These are phyloP conservation scores for Colletotrichum aenigma DNA, from an alignment of 2,329 filamentous ascomycete species.

Conservation along the genomic window DNA sequence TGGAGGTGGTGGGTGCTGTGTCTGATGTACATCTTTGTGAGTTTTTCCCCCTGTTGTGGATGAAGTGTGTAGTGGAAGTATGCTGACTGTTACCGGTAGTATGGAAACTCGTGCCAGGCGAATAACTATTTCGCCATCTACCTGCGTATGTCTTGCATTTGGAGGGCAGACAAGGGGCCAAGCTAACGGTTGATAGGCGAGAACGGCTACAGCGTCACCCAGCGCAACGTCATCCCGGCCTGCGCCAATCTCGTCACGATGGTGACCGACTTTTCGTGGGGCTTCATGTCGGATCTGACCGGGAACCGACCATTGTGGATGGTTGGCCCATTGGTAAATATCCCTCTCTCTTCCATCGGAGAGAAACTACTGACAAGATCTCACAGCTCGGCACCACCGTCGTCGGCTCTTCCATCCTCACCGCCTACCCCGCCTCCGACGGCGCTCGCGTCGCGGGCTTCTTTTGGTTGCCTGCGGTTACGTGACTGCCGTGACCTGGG, in stretches of 20 bases:
- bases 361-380: background rate
- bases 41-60: background rate
- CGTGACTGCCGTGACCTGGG: background rate
- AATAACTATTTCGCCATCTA: constrained; percentile 5
- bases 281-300: constrained; percentile 2
- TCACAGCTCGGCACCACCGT: background rate
- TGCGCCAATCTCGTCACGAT: constrained; percentile 12
- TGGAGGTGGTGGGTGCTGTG: constrained; percentile 32
- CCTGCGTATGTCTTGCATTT: background rate
- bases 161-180: fast-evolving
- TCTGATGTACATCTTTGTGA: constrained; percentile 30
- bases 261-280: constrained; percentile 3
- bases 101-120: constrained; percentile 2
- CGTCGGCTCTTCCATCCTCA: background rate
- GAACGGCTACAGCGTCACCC: constrained; percentile 2
- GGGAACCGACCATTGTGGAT: background rate
- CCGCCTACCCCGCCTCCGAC: background rate
- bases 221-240: constrained; percentile 9
- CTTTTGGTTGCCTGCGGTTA: constrained; percentile 1
- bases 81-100: background rate
- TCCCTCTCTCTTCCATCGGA: too few species aligned
- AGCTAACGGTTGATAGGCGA: background rate
- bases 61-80: background rate
- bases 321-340: background rate
- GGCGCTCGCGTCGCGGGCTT: background rate